phyloP scores from a whole-genome alignment of 2,329 filamentous ascomycete species.

The Fusarium guadeloupense region DNA sequence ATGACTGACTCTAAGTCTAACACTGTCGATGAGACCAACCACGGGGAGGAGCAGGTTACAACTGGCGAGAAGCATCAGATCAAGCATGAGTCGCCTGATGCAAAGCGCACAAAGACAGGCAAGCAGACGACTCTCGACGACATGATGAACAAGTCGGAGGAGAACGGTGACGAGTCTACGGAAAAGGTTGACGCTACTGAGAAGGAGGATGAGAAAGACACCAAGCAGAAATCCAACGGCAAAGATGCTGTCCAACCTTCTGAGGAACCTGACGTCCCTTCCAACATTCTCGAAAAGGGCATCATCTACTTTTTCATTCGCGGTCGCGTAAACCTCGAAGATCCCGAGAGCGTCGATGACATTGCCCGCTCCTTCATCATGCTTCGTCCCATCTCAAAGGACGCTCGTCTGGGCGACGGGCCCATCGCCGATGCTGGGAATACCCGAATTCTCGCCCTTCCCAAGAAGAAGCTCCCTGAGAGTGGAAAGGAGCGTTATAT shows the following conservation, averaged over 20 bases:
- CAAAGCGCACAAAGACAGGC: slow-evolving; percentile 42
- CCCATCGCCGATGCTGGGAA: slow-evolving; percentile 63
- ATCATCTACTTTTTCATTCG: slow-evolving; percentile 93
- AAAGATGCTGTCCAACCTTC: slow-evolving; percentile 32
- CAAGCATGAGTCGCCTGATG: slow-evolving; percentile 38
- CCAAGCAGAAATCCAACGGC: slow-evolving; percentile 6
- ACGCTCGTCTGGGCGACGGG: slow-evolving; percentile 67
- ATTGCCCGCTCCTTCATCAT: slow-evolving; percentile 83
- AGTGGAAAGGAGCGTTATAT: slow-evolving; percentile 77
- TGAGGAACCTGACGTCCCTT: slow-evolving; percentile 48
- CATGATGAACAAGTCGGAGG: slow-evolving; percentile 6
- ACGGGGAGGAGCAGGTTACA: slow-evolving; percentile 14
- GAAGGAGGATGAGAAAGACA: slow-evolving; percentile 2
- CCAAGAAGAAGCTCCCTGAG: slow-evolving; percentile 83
- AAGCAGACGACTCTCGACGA: slow-evolving; percentile 39
- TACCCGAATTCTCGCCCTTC: slow-evolving; percentile 78
- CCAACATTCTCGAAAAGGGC: slow-evolving; percentile 81
- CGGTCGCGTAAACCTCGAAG: slow-evolving; percentile 76
- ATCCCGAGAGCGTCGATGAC: slow-evolving; percentile 74
- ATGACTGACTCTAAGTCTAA: slow-evolving; percentile 25
- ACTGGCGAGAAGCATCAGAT: slow-evolving; percentile 45
- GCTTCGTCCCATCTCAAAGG: slow-evolving; percentile 74
- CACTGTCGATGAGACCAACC: slow-evolving; percentile 6
- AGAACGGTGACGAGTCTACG: neutral
- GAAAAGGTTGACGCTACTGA: neutral